Base-by-base conservation (phyloP, 2,329 filamentous ascomycete genomes). In the Scedosporium apiospermum region DNA sequence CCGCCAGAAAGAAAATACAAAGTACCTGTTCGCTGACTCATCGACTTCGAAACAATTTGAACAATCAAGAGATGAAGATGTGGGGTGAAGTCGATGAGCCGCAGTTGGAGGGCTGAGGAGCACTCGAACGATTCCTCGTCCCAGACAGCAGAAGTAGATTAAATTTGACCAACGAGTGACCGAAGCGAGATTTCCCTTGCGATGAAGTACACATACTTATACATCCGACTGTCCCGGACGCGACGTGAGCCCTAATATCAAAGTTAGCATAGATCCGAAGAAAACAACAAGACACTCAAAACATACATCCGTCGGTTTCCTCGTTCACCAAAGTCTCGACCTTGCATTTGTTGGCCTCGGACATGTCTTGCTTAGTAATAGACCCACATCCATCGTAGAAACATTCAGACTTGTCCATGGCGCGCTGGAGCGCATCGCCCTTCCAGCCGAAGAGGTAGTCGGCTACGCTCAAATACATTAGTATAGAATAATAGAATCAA, bases 301-400 rank as follows among this genome's bases (percentile, higher is more conserved):
- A 63, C 61, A 9, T 63, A 63, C 78, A 80, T 69, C 78, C 80
- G 58, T 81, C 78, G 60, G 80, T 77, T 9, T 76, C 66, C 70
- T 82, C 80, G 27, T 74, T 73, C 14, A 79, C 78, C 66, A 78
- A 76, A 65, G 81, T 78, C 30, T 73, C 62, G 16, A 58, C 41
- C 16, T 14, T 46, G 55, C 61, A 63, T 51, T 58, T n/a, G 23
- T 63, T 63, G 2, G 53, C 61, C 16, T 4, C 18, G 1, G 41
- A 6, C 38, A 53, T 58, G 23, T 34, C n/a, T 55, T 63, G 61
- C 55, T 49, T 58, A 41, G 30, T 6, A 9, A 63, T 58, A 60
- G 77, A 70, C 63, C 71, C 75, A 72, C 79, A 81, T 60, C 77
- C 70, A 66, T 76, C 80, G 73, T 80, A 57, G 34, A 57, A 62